phyloP scores from a whole-genome alignment of 208 protist genomes.

The Trypanosomatidae sp. region DNA sequence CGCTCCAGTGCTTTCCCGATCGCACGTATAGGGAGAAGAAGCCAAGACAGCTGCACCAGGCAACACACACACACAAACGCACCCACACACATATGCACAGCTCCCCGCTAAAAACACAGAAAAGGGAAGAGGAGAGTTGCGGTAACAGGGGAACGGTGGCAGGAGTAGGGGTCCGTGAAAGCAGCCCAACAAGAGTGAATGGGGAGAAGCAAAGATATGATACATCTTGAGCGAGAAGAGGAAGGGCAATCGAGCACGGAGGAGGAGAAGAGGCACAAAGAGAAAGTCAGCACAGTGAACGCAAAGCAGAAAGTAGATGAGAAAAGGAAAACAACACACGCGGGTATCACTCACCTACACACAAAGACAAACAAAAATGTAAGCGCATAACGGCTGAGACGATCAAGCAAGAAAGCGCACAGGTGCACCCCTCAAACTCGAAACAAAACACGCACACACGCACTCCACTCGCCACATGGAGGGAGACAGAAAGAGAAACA shows the following conservation, averaged over 20 bases:
- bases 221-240: not conserved
- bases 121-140: not conserved
- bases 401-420: not conserved
- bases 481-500: not conserved
- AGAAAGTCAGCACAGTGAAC: not conserved
- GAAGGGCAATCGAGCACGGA: not conserved
- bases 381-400: not conserved
- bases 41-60: not conserved
- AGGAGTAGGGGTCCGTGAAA: not conserved
- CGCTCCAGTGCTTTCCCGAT: not conserved
- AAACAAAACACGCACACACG: not conserved
- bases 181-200: not conserved
- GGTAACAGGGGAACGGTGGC: not conserved
- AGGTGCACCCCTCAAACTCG: no score
- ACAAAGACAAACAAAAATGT: not conserved
- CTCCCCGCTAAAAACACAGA: not conserved
- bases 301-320: not conserved
- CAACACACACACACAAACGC: not conserved
- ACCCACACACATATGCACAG: not conserved
- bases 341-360: not conserved
- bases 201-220: not conserved
- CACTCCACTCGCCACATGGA: no score
- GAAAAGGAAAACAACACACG: not conserved
- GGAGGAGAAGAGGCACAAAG: not conserved
- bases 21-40: not conserved